phyloP scores from a whole-genome alignment of 148 eudicot genomes.

The Fallopia convolvulus region DNA sequence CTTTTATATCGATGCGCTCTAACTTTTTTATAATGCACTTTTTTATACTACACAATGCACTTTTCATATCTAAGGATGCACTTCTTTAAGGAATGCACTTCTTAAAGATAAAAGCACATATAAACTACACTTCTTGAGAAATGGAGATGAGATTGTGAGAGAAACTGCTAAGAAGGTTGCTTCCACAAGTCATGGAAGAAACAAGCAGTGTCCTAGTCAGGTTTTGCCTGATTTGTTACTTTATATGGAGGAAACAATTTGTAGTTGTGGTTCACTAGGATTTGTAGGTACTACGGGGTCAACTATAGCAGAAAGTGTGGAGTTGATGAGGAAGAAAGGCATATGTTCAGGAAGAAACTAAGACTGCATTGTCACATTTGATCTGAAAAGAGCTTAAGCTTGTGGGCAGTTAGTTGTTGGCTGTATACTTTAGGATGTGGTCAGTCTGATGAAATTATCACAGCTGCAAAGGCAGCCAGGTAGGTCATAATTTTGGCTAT shows the following conservation, averaged over 20 bases:
- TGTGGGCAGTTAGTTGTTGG: too few relatives aligned
- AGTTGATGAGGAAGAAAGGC: constrained; percentile 34
- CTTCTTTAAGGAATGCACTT: too few relatives aligned
- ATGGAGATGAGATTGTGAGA: constrained; percentile 19
- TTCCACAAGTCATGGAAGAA: constrained; percentile 19
- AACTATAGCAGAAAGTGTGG: constrained; percentile 39
- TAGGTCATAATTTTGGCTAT: too few relatives aligned
- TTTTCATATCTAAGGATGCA: too few relatives aligned
- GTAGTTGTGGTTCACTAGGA: constrained; percentile 44
- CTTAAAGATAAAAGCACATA: constrained; percentile 18
- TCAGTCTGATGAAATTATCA: too few relatives aligned
- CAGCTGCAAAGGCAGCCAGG: too few relatives aligned
- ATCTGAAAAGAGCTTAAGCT: too few relatives aligned
- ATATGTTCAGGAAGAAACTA: constrained; percentile 17
- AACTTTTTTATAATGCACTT: too few relatives aligned
- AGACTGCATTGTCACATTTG: not conserved
- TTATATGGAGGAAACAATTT: constrained; percentile 33
- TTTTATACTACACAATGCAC: too few relatives aligned
- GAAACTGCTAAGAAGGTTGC: constrained; percentile 26
- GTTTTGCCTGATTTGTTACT: constrained; percentile 27
- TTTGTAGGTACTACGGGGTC: constrained; percentile 47
- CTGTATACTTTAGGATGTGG: too few relatives aligned
- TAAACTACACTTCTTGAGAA: constrained; percentile 27
- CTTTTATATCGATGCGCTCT: too few relatives aligned
- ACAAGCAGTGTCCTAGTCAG: constrained; percentile 19